Conservation (phyloP, 768 basidiomycete species). For the Leucocoprinus leucothites region DNA sequence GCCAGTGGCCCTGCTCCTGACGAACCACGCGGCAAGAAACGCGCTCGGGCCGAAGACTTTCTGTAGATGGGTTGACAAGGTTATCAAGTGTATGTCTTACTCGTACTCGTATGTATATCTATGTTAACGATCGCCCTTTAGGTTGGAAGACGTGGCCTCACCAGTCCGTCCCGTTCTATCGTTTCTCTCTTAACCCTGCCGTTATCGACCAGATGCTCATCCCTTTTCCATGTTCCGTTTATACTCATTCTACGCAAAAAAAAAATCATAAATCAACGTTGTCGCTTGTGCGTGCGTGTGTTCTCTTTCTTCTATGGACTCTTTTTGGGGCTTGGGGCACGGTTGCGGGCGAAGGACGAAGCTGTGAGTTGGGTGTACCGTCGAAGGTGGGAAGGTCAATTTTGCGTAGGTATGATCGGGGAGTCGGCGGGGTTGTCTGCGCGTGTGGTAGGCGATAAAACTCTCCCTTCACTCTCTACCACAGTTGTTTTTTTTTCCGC, state of each 20-base stretch:
- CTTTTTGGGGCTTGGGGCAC: background rate
- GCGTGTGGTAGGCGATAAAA: conserved; percentile 4
- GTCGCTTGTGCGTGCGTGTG: background rate
- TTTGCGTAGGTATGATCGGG: background rate
- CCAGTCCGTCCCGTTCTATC: conserved; percentile 14
- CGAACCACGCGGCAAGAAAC: conserved; percentile 76
- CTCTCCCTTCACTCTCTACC: background rate
- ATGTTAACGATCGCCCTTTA: background rate
- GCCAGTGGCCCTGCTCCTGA: conserved; percentile 32
- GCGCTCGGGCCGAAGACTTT: conserved; percentile 86
- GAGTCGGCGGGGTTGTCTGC: background rate
- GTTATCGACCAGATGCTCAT: conserved; percentile 3
- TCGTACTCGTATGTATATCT: background rate
- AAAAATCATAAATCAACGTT: background rate
- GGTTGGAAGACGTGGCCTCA: conserved; percentile 11
- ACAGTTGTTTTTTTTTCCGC: background rate
- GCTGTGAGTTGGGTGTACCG: too few species aligned
- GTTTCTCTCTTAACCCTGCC: background rate
- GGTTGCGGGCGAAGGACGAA: background rate
- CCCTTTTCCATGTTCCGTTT: background rate
- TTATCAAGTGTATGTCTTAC: background rate
- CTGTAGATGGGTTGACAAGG: conserved; percentile 35
- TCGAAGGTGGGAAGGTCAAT: background rate
- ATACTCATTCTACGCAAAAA: background rate
- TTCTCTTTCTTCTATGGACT: background rate